Percentiles rank a stretch among this genome's conserved stretches.
Conservation (phyloP, 495 filamentous ascomycete species). For the Sabuloglossum arenarium region DNA sequence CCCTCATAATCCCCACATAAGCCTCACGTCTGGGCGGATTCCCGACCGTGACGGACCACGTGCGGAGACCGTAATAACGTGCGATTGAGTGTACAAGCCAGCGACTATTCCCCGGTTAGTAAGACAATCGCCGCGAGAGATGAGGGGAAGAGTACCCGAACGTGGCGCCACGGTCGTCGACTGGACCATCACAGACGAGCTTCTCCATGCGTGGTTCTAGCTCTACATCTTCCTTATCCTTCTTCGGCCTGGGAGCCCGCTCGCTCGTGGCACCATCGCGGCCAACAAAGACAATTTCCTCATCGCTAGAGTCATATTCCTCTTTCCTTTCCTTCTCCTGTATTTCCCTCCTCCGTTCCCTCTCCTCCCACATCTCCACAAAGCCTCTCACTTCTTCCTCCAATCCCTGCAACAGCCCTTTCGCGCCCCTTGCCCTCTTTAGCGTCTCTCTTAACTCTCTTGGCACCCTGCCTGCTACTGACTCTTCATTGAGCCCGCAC, state of each 20-base stretch:
- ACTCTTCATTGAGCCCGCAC: constrained; percentile 14
- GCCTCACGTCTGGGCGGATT: constrained; percentile 61
- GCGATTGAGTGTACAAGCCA: constrained; percentile 92
- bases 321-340: constrained; percentile 19
- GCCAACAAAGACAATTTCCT: constrained; percentile 67
- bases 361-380: constrained; percentile 28
- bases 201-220: constrained; percentile 29
- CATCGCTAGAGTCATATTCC: constrained; percentile 28
- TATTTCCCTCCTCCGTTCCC: constrained; percentile 1
- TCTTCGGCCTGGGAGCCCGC: constrained; percentile 11
- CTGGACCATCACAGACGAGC: constrained; percentile 57
- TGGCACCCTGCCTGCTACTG: constrained; percentile 18
- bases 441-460: constrained; percentile 35
- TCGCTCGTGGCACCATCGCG: constrained; percentile 50
- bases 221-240: neutral
- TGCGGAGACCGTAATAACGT: constrained; percentile 75
- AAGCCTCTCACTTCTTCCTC: constrained; percentile 41
- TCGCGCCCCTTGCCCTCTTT: constrained; percentile 48
- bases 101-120: constrained; percentile 31
- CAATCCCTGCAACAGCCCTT: constrained; percentile 40
- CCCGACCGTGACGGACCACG: constrained; percentile 61
- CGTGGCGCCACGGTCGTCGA: constrained; percentile 49
- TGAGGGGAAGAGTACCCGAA: constrained; percentile 48
- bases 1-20: constrained; percentile 46
- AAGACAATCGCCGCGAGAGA: constrained; percentile 6